A percentile compares a stretch with the other conserved stretches of the same genome.
Conservation (phyloP, 257 asterid genomes). For the Jasminum sambac region DNA sequence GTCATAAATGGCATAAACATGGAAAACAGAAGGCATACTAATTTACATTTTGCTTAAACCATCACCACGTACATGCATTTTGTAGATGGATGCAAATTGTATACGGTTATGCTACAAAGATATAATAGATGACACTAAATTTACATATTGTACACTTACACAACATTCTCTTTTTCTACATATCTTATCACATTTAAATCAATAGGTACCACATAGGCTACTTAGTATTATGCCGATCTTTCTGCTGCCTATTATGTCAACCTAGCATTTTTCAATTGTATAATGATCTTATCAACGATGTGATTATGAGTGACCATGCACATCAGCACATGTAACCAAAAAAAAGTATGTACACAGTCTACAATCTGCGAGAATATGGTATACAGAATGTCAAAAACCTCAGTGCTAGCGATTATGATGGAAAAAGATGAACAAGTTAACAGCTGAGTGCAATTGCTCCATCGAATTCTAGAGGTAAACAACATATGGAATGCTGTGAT, state of each 20-base stretch:
- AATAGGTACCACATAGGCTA: too few species aligned
- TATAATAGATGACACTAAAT: too few species aligned
- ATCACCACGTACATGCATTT: not conserved
- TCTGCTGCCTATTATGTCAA: too few species aligned
- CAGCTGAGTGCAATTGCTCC: slow-evolving; percentile 9
- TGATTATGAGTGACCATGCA: not conserved
- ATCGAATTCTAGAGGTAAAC: slow-evolving; percentile 8
- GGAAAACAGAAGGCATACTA: not conserved
- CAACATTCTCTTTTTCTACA: too few species aligned
- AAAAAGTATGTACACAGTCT: not conserved
- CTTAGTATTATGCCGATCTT: too few species aligned
- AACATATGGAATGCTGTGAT: not conserved
- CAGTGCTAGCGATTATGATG: not conserved
- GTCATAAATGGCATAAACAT: not conserved
- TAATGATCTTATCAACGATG: too few species aligned
- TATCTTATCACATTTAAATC: too few species aligned
- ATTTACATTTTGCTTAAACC: not conserved
- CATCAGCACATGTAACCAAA: not conserved
- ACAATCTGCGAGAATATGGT: too few species aligned
- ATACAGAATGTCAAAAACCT: not conserved
- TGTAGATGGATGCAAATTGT: not conserved
- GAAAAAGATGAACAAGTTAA: slow-evolving; percentile 1
- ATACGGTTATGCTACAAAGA: not conserved
- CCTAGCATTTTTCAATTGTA: too few species aligned
- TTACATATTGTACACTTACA: too few species aligned